Base-by-base conservation (phyloP, 768 basidiomycete species). In the Phanerochaete sordida region DNA sequence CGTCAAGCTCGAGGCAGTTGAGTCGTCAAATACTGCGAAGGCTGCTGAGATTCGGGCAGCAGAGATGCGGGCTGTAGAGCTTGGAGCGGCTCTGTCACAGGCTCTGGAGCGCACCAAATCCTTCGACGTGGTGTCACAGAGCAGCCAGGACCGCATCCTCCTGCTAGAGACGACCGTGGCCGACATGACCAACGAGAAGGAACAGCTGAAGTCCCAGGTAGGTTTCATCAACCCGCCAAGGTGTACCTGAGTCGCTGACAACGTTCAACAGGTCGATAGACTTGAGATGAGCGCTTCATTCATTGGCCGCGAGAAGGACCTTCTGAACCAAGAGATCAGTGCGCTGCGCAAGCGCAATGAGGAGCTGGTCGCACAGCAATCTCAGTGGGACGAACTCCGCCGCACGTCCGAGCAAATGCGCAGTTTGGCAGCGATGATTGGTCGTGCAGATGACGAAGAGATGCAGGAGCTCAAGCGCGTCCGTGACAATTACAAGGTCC, bases 381-480 rank as follows among this genome's bases (percentile, higher is more conserved):
- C 71, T n/a, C 84, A 89, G 56, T 92, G 89, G 91, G 88, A 90
- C n/a, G 83, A 86, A 46, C 77, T 93, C 23, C 86, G 79, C 27
- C 83, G 81, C 49, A 81, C 86, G 1, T 79, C 85, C 2, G 88
- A 91, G 66, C 88, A 93, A 71, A 83, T 94, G 30, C 87, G 90
- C 57, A 68, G 77, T 51, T 81, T 94, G 35, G 78, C 86, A 23
- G 79, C 73, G 51, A 74, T 86, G 37, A 79, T 91, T 58, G 78
- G 81, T 3, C 84, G 85, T 66, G 79, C 78, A 12, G 87, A 89
- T 63, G 84, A 82, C 64, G 87, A 88, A 50, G 92, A 93, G 66
- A 65, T 91, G 50, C 81, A 84, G 65, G 90, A 93, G 49, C 80
- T 93, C 45, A 78, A 84, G 56, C 83, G 81, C 57, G 77, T 75